These are phyloP conservation scores for Corylus heterophylla DNA, from an alignment of 306 rosid species.

Conservation along the genomic window DNA sequence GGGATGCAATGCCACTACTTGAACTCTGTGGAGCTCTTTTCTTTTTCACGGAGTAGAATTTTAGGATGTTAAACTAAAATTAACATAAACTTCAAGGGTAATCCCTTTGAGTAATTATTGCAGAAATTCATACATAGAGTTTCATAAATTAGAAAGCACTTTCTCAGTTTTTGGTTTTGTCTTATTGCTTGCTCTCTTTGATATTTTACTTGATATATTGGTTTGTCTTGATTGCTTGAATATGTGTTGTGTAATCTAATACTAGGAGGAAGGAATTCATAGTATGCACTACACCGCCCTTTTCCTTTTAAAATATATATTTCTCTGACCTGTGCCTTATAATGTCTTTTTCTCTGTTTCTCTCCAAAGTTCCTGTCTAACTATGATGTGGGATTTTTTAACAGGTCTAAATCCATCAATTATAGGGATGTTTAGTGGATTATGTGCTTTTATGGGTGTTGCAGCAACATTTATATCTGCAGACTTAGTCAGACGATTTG, in stretches of 20 bases:
- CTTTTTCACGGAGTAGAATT: background rate
- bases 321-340: background rate
- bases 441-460: constrained; percentile 94
- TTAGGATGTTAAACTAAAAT: background rate
- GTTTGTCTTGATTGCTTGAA: background rate
- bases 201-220: background rate
- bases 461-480: constrained; percentile 94
- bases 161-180: background rate
- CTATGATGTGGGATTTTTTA: constrained; percentile 6
- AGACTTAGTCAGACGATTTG: constrained; percentile 70
- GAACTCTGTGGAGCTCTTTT: background rate
- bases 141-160: background rate
- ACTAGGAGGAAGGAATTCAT: background rate
- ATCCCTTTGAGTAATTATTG: background rate
- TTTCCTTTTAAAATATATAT: background rate
- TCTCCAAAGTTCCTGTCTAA: constrained; percentile 1
- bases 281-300: background rate
- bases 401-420: constrained; percentile 85
- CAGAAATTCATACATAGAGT: background rate
- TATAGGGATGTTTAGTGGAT: constrained; percentile 88
- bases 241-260: background rate
- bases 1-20: background rate
- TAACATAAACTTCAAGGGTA: background rate
- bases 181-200: background rate
- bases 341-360: background rate